These are phyloP conservation scores for Saccharomyces hybrid DNA, from an alignment of 1,139 yeast genomes.

Conservation along the genomic window DNA sequence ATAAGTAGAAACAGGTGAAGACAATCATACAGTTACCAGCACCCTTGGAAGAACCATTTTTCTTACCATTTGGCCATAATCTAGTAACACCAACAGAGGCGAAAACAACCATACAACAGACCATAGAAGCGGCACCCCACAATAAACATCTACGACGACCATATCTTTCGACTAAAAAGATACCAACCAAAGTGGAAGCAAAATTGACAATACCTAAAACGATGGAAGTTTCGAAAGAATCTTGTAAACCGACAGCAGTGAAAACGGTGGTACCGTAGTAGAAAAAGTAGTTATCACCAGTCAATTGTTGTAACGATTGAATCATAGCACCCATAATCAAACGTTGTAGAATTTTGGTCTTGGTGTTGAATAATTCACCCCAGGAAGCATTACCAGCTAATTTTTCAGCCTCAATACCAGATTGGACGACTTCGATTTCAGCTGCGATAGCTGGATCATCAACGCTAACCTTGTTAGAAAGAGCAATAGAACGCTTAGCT, in stretches of 20 bases:
- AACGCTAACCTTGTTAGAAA: conserved; percentile 46
- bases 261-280: conserved; percentile 75
- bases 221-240: conserved; percentile 70
- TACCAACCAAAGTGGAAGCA: conserved; percentile 61
- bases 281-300: conserved; percentile 78
- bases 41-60: conserved; percentile 42
- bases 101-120: conserved; percentile 54
- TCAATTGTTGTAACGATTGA: conserved; percentile 67
- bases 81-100: conserved; percentile 62
- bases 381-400: conserved; percentile 63
- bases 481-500: conserved; percentile 55
- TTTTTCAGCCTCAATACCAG: conserved; percentile 57
- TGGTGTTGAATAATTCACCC: conserved; percentile 57
- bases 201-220: conserved; percentile 74
- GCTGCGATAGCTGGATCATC: conserved; percentile 52
- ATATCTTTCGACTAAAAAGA: conserved; percentile 57
- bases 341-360: conserved; percentile 49
- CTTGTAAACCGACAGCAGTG: conserved; percentile 65
- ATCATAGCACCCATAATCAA: conserved; percentile 56
- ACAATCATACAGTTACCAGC: conserved; percentile 76
- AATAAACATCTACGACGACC: conserved; percentile 66
- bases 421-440: conserved; percentile 54
- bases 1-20: conserved; percentile 70
- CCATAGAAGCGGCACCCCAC: conserved; percentile 59
- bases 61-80: conserved; percentile 52